phyloP scores from a whole-genome alignment of 345 rosid genomes.

The Brassica carinata region DNA sequence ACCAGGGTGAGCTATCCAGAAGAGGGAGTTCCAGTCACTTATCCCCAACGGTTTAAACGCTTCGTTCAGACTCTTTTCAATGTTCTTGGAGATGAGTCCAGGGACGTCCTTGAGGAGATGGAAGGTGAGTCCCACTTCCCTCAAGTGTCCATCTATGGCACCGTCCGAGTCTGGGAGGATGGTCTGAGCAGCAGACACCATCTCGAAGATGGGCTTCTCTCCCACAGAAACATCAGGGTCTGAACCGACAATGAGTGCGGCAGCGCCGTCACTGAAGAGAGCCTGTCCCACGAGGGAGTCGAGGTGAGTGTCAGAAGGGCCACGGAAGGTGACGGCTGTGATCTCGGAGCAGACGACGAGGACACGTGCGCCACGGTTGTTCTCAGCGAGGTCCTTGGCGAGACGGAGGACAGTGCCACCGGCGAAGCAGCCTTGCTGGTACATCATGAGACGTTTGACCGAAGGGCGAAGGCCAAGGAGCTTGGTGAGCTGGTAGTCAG shows the following conservation, averaged over 20 bases:
- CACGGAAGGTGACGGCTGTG: slow-evolving; percentile 81
- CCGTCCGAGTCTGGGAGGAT: slow-evolving; percentile 77
- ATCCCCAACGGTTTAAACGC: slow-evolving; percentile 75
- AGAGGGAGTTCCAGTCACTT: slow-evolving; percentile 75
- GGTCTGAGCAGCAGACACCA: slow-evolving; percentile 70
- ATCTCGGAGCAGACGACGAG: slow-evolving; percentile 78
- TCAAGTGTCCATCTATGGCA: slow-evolving; percentile 67
- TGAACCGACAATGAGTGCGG: slow-evolving; percentile 64
- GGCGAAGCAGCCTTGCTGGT: slow-evolving; percentile 73
- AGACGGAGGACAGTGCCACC: slow-evolving; percentile 87
- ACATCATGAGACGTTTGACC: slow-evolving; percentile 74
- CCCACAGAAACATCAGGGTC: slow-evolving; percentile 50
- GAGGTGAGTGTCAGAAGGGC: slow-evolving; percentile 67
- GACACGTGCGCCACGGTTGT: slow-evolving; percentile 77
- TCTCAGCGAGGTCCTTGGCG: slow-evolving; percentile 82
- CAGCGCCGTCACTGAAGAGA: slow-evolving; percentile 74
- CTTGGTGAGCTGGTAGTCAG: slow-evolving; percentile 89
- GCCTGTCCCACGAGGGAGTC: slow-evolving; percentile 77
- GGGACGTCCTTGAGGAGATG: slow-evolving; percentile 70
- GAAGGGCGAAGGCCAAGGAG: slow-evolving; percentile 79
- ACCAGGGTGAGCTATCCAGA: slow-evolving; percentile 84
- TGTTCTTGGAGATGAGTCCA: slow-evolving; percentile 66
- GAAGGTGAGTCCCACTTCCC: slow-evolving; percentile 74
- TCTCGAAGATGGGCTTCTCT: slow-evolving; percentile 65
- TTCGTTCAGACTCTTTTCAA: slow-evolving; percentile 63